These are phyloP conservation scores for Gossypium stocksii DNA, from an alignment of 345 rosid species.

Conservation along the genomic window DNA sequence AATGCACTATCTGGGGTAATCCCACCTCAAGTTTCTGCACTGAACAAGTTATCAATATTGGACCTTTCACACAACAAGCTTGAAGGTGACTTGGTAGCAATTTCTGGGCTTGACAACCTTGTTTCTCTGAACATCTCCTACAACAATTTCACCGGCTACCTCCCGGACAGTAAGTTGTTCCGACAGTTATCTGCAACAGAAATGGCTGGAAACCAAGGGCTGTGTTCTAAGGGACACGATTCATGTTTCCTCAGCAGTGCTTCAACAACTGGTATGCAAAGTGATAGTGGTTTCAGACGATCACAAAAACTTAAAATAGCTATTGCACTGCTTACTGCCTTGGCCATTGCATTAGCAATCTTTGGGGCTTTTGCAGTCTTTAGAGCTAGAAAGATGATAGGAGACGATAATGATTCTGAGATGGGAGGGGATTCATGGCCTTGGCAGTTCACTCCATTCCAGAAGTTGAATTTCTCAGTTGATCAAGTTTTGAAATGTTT, in stretches of 20 bases:
- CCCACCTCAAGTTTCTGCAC: slow-evolving; percentile 48
- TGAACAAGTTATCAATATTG: slow-evolving; percentile 52
- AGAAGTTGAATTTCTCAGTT: slow-evolving; percentile 62
- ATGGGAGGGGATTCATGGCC: slow-evolving; percentile 48
- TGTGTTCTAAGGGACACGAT: slow-evolving; percentile 49
- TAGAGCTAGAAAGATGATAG: slow-evolving; percentile 42
- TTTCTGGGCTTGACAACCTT: slow-evolving; percentile 53
- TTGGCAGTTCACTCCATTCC: slow-evolving; percentile 83
- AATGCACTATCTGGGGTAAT: slow-evolving; percentile 54
- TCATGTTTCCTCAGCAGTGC: slow-evolving; percentile 52
- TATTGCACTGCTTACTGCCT: slow-evolving; percentile 45
- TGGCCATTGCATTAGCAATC: slow-evolving; percentile 44
- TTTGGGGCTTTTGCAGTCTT: slow-evolving; percentile 48
- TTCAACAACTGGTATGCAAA: slow-evolving; percentile 20
- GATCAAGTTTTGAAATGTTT: slow-evolving; percentile 63
- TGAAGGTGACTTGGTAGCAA: slow-evolving; percentile 47
- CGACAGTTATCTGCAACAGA: slow-evolving; percentile 51
- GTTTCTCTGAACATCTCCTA: slow-evolving; percentile 70
- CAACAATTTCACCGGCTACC: slow-evolving; percentile 76
- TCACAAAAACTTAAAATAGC: slow-evolving; percentile 47
- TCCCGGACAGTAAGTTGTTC: slow-evolving; percentile 64
- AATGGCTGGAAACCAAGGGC: slow-evolving; percentile 51
- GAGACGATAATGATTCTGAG: slow-evolving; percentile 48
- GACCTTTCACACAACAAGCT: slow-evolving; percentile 68
- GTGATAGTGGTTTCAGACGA: slow-evolving; percentile 20